These are phyloP conservation scores for Nicotiana tomentosiformis DNA, from an alignment of 257 asterid genomes.

Conservation along the genomic window DNA sequence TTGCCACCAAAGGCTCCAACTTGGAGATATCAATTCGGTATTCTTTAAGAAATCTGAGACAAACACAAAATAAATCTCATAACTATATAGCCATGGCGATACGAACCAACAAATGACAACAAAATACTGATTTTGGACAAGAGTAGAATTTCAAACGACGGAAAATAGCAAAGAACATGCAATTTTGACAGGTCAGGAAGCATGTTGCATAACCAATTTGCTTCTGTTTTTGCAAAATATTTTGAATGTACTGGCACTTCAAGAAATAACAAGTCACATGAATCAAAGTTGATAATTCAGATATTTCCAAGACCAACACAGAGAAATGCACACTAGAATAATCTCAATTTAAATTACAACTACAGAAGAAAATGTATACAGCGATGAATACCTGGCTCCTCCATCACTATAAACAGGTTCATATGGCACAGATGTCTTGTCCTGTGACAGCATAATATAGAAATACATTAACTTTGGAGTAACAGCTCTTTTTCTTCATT, in stretches of 20 bases:
- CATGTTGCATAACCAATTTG: too few species aligned
- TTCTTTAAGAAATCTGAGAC: slow-evolving; percentile 56
- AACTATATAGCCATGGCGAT: not conserved
- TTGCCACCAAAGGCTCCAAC: slow-evolving; percentile 19
- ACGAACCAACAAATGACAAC: not conserved
- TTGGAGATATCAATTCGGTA: slow-evolving; percentile 79
- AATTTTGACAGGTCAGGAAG: too few species aligned
- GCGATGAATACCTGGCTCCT: slow-evolving; percentile 61
- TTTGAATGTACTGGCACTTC: too few species aligned
- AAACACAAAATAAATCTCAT: not conserved
- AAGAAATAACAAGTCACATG: too few species aligned
- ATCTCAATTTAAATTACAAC: too few species aligned
- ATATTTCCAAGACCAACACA: too few species aligned
- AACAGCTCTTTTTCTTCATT: not conserved
- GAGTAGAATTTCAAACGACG: not conserved
- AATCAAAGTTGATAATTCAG: too few species aligned
- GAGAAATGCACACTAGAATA: too few species aligned
- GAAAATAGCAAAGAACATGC: too few species aligned
- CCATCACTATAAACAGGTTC: slow-evolving; percentile 82
- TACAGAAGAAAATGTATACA: not conserved
- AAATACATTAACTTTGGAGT: not conserved
- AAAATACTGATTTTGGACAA: not conserved
- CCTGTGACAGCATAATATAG: slow-evolving; percentile 36
- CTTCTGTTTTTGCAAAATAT: too few species aligned
- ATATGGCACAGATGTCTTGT: slow-evolving; percentile 71